Conservation (phyloP, 2,329 filamentous ascomycete species). For the Arthrobotrys sphaeroides region DNA sequence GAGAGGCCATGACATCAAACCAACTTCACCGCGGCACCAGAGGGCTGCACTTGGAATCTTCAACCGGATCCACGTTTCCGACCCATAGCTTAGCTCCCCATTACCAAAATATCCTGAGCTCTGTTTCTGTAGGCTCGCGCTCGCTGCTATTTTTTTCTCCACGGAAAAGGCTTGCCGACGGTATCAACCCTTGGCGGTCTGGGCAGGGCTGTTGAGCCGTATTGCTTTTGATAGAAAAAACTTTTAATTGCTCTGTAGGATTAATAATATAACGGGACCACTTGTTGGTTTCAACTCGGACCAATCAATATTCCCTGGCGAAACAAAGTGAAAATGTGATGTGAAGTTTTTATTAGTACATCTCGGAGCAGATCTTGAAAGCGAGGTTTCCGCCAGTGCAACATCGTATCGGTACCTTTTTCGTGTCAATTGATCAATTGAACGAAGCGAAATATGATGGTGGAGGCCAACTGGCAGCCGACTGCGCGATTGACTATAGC, state of each 20-base stretch:
- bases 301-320: background rate
- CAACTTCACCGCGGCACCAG: no score
- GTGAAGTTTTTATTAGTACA: background rate
- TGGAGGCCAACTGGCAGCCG: background rate
- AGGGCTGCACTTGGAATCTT: no score
- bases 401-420: no score
- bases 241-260: slow-evolving; percentile 11
- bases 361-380: background rate
- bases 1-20: background rate
- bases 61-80: background rate
- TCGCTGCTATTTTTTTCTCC: background rate
- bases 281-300: background rate
- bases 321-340: background rate
- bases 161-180: background rate
- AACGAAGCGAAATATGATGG: no score
- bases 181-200: background rate
- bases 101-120: no score
- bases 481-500: background rate
- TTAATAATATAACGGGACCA: background rate
- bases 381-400: background rate
- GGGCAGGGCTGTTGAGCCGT: background rate
- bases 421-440: background rate
- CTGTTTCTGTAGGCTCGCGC: background rate
- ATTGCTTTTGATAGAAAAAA: slow-evolving; percentile 1
- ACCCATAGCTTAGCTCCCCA: no score